phyloP scores from a whole-genome alignment of 352 stramenopile species.

The Phytophthora tubulina region DNA sequence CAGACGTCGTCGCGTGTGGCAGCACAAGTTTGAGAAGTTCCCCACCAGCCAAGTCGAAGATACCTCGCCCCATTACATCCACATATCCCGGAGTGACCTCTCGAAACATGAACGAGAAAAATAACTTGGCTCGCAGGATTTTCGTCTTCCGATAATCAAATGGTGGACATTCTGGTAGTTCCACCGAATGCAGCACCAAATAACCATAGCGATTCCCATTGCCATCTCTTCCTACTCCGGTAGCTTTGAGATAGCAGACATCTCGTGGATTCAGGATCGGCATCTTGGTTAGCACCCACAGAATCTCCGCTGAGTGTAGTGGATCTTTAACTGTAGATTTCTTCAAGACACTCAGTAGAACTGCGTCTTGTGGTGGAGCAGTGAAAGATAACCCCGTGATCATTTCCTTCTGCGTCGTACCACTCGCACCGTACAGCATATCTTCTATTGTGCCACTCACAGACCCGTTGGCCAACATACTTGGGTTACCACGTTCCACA shows the following conservation, averaged over 20 bases:
- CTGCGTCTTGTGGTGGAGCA: slow-evolving; percentile 33
- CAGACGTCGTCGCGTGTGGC: slow-evolving; percentile 30
- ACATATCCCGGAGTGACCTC: slow-evolving; percentile 40
- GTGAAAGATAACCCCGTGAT: slow-evolving; percentile 45
- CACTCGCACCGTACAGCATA: slow-evolving; percentile 53
- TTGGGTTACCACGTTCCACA: slow-evolving; percentile 40
- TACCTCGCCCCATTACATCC: slow-evolving; percentile 45
- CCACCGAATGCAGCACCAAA: slow-evolving; percentile 51
- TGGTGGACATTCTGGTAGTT: slow-evolving; percentile 43
- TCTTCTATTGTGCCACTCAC: slow-evolving; percentile 50
- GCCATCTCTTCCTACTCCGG: slow-evolving; percentile 41
- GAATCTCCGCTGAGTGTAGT: slow-evolving; percentile 49
- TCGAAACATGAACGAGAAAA: slow-evolving; percentile 50
- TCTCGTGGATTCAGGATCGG: slow-evolving; percentile 48
- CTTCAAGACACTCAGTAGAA: slow-evolving; percentile 48
- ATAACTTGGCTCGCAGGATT: slow-evolving; percentile 47
- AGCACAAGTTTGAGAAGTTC: slow-evolving; percentile 42
- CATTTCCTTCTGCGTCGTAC: slow-evolving; percentile 43
- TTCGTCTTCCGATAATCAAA: slow-evolving; percentile 46
- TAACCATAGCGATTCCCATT: slow-evolving; percentile 52
- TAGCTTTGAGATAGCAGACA: slow-evolving; percentile 55
- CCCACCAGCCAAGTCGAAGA: slow-evolving; percentile 51
- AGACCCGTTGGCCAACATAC: slow-evolving; percentile 48
- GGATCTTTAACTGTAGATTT: slow-evolving; percentile 40
- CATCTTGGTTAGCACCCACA: slow-evolving; percentile 53